Conservation (phyloP, 257 asterid species). For the Solanum sejunctum region DNA sequence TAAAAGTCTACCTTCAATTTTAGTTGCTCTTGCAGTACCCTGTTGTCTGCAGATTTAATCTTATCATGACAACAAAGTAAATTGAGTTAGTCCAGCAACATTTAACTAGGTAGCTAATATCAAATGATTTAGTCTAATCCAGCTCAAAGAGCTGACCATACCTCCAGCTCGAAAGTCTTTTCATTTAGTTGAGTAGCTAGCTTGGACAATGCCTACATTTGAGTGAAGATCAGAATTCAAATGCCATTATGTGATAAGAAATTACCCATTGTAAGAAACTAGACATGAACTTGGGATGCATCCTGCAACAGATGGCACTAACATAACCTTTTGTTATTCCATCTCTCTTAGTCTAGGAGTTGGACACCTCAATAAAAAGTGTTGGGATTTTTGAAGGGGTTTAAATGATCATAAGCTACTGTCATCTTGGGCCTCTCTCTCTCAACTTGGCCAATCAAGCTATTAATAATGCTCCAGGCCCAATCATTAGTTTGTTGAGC, state of each 20-base stretch:
- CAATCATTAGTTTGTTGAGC: background rate
- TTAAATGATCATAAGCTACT: background rate
- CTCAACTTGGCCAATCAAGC: background rate
- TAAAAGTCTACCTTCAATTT: constrained; percentile 41
- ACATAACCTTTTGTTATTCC: background rate
- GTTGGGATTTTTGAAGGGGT: background rate
- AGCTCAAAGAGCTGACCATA: constrained; percentile 13
- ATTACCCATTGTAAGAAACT: background rate
- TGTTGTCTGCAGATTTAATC: constrained; percentile 83
- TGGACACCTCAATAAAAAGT: background rate
- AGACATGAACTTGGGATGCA: background rate
- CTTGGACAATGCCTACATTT: constrained; percentile 48
- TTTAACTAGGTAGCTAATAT: background rate
- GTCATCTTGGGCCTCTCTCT: background rate
- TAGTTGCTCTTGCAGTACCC: constrained; percentile 84
- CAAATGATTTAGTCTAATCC: background rate
- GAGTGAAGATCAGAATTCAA: background rate
- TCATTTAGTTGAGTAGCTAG: constrained; percentile 69
- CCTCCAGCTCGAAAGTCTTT: constrained; percentile 79
- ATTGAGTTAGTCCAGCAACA: constrained; percentile 18
- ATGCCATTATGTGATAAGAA: background rate
- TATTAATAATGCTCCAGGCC: background rate
- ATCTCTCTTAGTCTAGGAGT: background rate
- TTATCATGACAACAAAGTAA: constrained; percentile 10
- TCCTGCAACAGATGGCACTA: background rate